phyloP scores from a whole-genome alignment of 2,329 filamentous ascomycete genomes.

The Lasiodiplodia sp. region DNA sequence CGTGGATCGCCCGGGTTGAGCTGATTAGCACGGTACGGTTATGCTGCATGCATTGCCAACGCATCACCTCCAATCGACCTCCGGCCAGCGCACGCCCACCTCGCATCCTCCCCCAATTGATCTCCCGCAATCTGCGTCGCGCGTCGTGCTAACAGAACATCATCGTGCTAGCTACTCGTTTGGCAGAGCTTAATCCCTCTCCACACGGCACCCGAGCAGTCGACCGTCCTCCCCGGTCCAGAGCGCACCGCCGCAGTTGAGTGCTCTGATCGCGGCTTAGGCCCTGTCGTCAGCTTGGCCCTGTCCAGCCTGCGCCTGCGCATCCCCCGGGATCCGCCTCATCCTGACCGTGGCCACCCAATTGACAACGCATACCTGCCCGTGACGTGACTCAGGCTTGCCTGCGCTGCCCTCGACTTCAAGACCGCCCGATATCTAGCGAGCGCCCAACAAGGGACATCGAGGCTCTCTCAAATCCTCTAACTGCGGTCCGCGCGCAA shows the following conservation, averaged over 20 bases:
- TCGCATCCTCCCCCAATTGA: slow-evolving; percentile 25
- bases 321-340: slow-evolving; percentile 42
- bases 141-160: slow-evolving; percentile 27
- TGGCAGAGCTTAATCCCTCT: slow-evolving; percentile 37
- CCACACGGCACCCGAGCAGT: slow-evolving; percentile 41
- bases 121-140: slow-evolving; percentile 25
- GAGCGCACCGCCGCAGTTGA: slow-evolving; percentile 24
- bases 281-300: slow-evolving; percentile 35
- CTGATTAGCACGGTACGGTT: slow-evolving; percentile 19
- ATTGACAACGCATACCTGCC: slow-evolving; percentile 52
- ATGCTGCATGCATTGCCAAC: slow-evolving; percentile 49
- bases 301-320: slow-evolving; percentile 38
- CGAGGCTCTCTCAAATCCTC: slow-evolving; percentile 37
- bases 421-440: slow-evolving; percentile 39
- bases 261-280: slow-evolving; percentile 21
- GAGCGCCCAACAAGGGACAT: slow-evolving; percentile 44
- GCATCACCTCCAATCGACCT: slow-evolving; percentile 52
- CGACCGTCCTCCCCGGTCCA: slow-evolving; percentile 11
- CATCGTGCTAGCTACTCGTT: slow-evolving; percentile 41
- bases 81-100: slow-evolving; percentile 40
- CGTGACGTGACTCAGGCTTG: slow-evolving; percentile 46
- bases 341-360: slow-evolving; percentile 45
- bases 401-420: slow-evolving; percentile 41
- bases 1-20: slow-evolving; percentile 18
- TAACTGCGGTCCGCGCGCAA: slow-evolving; percentile 30